phyloP scores from a whole-genome alignment of 2,329 filamentous ascomycete genomes.

The Aschersonia sp. region DNA sequence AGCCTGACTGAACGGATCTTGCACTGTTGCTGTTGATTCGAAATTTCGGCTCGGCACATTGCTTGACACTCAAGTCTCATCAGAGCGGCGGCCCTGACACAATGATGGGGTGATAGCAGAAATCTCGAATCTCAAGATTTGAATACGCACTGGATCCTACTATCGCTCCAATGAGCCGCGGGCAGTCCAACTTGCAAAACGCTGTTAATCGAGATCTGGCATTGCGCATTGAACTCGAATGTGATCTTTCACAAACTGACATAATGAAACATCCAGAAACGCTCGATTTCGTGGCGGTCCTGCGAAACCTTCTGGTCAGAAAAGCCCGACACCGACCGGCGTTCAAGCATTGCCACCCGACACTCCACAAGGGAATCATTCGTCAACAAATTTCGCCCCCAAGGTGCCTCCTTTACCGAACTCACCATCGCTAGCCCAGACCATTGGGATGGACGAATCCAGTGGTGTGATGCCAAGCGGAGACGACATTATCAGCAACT shows the following conservation, averaged over 20 bases:
- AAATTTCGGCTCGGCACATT: too few species aligned
- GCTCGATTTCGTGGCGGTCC: constrained; percentile 43
- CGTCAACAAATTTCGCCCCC: constrained; percentile 36
- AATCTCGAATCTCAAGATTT: too few species aligned
- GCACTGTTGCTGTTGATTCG: too few species aligned
- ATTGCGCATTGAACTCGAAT: too few species aligned
- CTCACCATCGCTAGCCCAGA: constrained; percentile 49
- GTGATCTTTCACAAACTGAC: constrained; percentile 7
- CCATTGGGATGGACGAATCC: constrained; percentile 53
- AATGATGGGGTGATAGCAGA: too few species aligned
- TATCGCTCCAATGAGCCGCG: too few species aligned
- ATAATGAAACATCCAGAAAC: constrained; percentile 25
- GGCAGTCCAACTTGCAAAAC: too few species aligned
- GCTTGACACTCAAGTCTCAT: too few species aligned
- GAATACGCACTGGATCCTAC: too few species aligned
- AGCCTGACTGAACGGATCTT: too few species aligned
- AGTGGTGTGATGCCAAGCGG: constrained; percentile 29
- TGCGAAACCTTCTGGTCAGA: constrained; percentile 33
- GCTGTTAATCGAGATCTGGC: too few species aligned
- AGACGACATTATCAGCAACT: constrained; percentile 42
- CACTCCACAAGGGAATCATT: constrained; percentile 32
- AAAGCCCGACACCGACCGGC: constrained; percentile 36
- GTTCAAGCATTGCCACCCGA: constrained; percentile 28
- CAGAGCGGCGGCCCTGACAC: too few species aligned
- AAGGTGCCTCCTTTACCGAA: constrained; percentile 47